Percentiles rank a stretch among this genome's conserved stretches.
Evolutionary conservation across 345 rosid species (phyloP).

Genomic region (Corchorus olitorius): DNA sequence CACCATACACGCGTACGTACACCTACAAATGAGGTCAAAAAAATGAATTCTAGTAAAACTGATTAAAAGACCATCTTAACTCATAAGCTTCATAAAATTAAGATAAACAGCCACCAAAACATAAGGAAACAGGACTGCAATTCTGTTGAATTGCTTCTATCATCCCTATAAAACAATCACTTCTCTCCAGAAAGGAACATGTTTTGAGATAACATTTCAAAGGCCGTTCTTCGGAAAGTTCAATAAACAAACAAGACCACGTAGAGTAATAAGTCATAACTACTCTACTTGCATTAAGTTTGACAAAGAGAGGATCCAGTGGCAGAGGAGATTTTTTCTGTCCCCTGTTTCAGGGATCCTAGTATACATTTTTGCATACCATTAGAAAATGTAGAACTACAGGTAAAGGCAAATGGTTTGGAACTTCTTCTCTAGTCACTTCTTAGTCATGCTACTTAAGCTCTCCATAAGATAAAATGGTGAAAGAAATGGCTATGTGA

Average conservation of each 20-base stretch:
- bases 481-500: too few relatives aligned
- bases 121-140: not conserved
- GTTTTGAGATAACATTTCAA: not conserved
- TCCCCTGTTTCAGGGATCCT: too few relatives aligned
- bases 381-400: too few relatives aligned
- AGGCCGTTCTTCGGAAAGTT: not conserved
- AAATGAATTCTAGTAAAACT: not conserved
- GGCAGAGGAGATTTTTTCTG: too few relatives aligned
- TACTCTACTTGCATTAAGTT: not conserved
- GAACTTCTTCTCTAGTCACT: too few relatives aligned
- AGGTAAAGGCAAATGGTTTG: too few relatives aligned
- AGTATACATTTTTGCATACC: too few relatives aligned
- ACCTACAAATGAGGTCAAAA: not conserved
- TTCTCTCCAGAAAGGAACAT: not conserved
- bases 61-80: not conserved
- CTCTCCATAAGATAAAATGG: too few relatives aligned
- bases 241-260: not conserved
- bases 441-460: too few relatives aligned
- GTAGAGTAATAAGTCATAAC: not conserved
- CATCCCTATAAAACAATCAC: not conserved
- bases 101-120: not conserved
- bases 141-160: not conserved
- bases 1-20: not conserved
- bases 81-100: not conserved
- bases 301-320: not conserved